Evolutionary conservation across 164 flowering plant species (phyloP).

Genomic region (Magnolia officinalis): DNA sequence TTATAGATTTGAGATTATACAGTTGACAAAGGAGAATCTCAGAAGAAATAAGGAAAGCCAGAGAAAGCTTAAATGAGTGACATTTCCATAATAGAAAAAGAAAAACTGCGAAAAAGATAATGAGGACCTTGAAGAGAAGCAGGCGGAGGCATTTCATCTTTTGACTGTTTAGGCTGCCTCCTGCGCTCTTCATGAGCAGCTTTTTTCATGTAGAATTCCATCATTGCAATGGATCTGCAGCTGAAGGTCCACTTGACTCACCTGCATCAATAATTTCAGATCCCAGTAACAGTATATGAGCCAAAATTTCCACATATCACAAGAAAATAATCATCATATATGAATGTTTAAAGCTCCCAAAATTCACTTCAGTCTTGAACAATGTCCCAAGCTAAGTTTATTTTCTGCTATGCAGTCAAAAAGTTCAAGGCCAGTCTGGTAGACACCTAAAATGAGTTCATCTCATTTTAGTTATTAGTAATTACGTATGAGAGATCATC

Average conservation of each 20-base stretch:
- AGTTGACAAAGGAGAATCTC: not conserved
- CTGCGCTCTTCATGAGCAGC: conserved; percentile 88
- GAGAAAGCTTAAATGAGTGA: not conserved
- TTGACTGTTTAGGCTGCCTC: conserved; percentile 72
- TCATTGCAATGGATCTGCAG: conserved; percentile 84
- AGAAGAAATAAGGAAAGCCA: not conserved
- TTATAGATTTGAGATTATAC: too few species aligned
- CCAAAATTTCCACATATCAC: not conserved
- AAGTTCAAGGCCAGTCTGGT: too few species aligned
- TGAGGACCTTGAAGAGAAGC: conserved; percentile 79
- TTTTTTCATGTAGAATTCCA: conserved; percentile 94
- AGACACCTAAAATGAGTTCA: too few species aligned
- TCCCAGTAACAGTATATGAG: not conserved
- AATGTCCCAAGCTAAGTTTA: not conserved
- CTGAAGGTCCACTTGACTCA: conserved; percentile 44
- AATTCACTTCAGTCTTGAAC: not conserved
- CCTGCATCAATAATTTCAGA: conserved; percentile 23
- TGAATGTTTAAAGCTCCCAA: not conserved
- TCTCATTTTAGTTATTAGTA: too few species aligned
- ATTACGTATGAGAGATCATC: too few species aligned
- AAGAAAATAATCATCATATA: not conserved
- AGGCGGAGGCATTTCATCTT: conserved; percentile 99
- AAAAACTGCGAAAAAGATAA: not conserved
- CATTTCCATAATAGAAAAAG: not conserved
- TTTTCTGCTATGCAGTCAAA: too few species aligned